Evolutionary conservation across 139 green algal genomes (phyloP), one percentile per base, ranked within the genome.

Genomic region (Chlorella sp.): DNA sequence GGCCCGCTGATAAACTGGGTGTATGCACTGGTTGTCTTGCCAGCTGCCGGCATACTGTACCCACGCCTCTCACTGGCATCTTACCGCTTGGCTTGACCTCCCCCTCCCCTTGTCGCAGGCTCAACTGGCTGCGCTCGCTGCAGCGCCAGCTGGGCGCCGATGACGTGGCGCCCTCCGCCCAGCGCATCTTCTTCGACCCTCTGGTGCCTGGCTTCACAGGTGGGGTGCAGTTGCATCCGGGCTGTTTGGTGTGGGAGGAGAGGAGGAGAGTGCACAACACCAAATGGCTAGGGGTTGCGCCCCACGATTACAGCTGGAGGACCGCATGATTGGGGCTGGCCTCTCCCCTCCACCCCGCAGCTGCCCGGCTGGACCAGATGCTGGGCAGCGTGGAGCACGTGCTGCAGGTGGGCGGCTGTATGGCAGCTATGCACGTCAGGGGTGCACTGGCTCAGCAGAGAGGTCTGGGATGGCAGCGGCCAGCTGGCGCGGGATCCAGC

Each of bases 41-140:
- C 65, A 73, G n/a, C n/a, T n/a, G n/a, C n/a, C n/a, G n/a, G n/a
- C 65, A 4, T 32, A 73, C 36, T 72, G 64, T 41, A 32, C 32
- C 30, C 46, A n/a, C n/a, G n/a, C n/a, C n/a, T n/a, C 13, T 20
- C 32, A 44, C 54, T 54, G 16, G 32, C 36, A 22, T 24, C 20
- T 24, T 7, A 32, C 17, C 46, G 2, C 34, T 20, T 46, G 48
- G 30, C 73, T n/a, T 32, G 48, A 48, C 34, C 34, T 38, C 38
- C 73, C 40, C 62, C 73, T 30, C 13, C 43, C 6, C 72, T 40
- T 36, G 38, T 30, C 28, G 46, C 76, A 84, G 78, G 62, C 48
- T 84, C 34, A 41, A 76, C 62, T 76, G 78, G 62, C 60, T 75
- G 62, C 78, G 78, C 78, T 64, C 62, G 62, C 78, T 84, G 78